Evolutionary conservation across 2,329 filamentous ascomycete species (phyloP), one percentile per base, ranked within the genome.

Genomic region (Neoarthrinium moseri): DNA sequence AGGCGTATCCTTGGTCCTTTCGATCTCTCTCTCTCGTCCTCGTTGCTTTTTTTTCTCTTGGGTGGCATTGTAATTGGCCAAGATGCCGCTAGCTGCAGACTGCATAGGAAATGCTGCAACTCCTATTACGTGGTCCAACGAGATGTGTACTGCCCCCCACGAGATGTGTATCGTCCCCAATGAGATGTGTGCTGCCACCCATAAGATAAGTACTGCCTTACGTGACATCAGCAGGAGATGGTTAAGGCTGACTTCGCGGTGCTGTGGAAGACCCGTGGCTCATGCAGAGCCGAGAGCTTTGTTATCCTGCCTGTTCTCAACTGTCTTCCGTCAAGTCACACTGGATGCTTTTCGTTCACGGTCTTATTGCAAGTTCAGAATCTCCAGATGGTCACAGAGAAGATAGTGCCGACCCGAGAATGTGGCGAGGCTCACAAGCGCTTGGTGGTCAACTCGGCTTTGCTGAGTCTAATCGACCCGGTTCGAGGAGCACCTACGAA

Each of bases 401-500:
- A 8, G 26, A 21, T 15, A 6, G 12, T 6, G 12, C n/a, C 34
- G n/a, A 23, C 34, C 7, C n/a, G 20, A 36, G 34, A 2, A 36
- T 12, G 26, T 29, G 32, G 34, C 34, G 34, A 18, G 34, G 34
- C 7, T n/a, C 34, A 6, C 34, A 36, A 36, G 34, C 34, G 6
- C 6, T 36, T 36, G n/a, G 6, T 36, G 34, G 12, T 36, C 34
- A 36, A 36, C 34, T 36, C 34, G 18, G 34, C n/a, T 36, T 36
- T 36, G 20, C 34, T 36, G 12, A 43, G 46, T 22, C 13, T 55
- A 6, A 53, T 62, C n/a, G 58, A 62, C 32, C 59, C 46, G 12
- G 58, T 60, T 1, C 53, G 60, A 2, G 60, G 58, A 10, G 54
- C 58, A 32, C 53, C 59, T 5, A 60, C 56, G 5, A 49, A 33